Evolutionary conservation across 306 rosid genomes (phyloP).

Genomic region (Cyamopsis tetragonoloba): DNA sequence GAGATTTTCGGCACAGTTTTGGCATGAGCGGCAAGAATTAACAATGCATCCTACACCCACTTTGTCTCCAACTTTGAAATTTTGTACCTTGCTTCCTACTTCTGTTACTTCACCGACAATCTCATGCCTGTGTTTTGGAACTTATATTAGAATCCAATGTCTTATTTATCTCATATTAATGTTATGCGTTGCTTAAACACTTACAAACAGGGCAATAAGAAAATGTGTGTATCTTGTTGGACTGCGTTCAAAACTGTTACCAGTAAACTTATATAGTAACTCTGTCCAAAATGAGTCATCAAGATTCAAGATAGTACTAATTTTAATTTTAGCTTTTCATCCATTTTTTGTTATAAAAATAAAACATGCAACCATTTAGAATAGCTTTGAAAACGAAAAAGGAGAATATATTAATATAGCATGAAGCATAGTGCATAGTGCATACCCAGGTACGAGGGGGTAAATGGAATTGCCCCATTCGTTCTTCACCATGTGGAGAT

Average conservation of each 20-base stretch:
- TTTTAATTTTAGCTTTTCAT: too few species aligned
- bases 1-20: slow-evolving; percentile 27
- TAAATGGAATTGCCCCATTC: slow-evolving; percentile 31
- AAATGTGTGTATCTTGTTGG: too few species aligned
- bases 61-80: slow-evolving; percentile 40
- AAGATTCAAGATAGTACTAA: too few species aligned
- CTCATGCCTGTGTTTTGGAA: slow-evolving; percentile 36
- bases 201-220: too few species aligned
- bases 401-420: background rate
- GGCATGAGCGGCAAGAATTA: slow-evolving; percentile 41
- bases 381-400: background rate
- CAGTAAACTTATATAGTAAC: too few species aligned
- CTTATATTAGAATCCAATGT: background rate
- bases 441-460: slow-evolving; percentile 46
- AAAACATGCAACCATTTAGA: background rate
- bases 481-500: slow-evolving; percentile 38
- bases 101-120: slow-evolving; percentile 43
- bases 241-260: too few species aligned
- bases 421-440: too few species aligned
- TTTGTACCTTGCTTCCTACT: slow-evolving; percentile 41
- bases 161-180: background rate
- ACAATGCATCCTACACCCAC: slow-evolving; percentile 53
- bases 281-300: too few species aligned
- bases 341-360: too few species aligned
- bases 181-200: too few species aligned